phyloP scores from a whole-genome alignment of 208 protist species.

The Histomonas meleagridis region DNA sequence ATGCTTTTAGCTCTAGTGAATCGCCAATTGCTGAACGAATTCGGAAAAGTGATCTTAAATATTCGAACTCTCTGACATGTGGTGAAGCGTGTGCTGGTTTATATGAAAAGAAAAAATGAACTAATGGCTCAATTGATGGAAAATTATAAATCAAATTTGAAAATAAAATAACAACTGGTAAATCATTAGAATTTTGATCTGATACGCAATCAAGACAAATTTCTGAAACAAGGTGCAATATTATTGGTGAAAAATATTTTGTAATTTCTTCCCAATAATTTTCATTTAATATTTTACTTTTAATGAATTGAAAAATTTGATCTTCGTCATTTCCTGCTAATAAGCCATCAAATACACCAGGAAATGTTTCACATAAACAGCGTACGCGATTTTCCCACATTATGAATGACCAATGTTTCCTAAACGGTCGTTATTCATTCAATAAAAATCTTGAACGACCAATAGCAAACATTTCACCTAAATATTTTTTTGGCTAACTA shows the following conservation, averaged over 20 bases:
- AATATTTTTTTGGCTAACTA: too few species aligned
- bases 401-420: too few species aligned
- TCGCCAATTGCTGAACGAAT: background rate
- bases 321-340: background rate
- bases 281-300: background rate
- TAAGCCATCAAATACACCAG: background rate
- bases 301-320: background rate
- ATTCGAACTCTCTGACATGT: background rate
- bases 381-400: background rate
- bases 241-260: background rate
- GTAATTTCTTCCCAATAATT: background rate
- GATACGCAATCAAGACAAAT: background rate
- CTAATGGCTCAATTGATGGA: background rate
- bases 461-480: too few species aligned
- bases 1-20: background rate
- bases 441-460: too few species aligned
- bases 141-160: background rate
- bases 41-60: background rate
- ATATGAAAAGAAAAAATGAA: background rate
- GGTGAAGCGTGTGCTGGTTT: background rate
- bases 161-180: background rate
- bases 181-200: background rate
- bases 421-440: too few species aligned
- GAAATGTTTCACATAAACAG: background rate
- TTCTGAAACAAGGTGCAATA: constrained; percentile 23